phyloP scores from a whole-genome alignment of 2,329 filamentous ascomycete genomes.

The Cercospora zeae-maydis region DNA sequence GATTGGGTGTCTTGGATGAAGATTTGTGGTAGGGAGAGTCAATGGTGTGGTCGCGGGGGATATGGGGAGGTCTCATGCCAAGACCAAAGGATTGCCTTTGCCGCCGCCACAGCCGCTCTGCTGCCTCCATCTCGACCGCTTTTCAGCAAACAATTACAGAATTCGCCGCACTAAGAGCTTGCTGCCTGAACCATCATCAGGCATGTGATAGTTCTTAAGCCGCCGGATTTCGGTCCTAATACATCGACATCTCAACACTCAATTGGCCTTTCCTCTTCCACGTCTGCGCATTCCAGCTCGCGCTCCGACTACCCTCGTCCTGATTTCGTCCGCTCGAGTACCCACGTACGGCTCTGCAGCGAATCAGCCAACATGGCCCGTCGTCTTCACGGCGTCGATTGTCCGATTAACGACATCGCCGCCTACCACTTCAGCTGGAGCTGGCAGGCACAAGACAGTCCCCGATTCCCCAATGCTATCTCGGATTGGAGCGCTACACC shows the following conservation, averaged over 20 bases:
- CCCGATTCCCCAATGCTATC: slow-evolving; percentile 26
- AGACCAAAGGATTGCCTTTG: background rate
- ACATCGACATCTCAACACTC: background rate
- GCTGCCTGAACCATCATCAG: background rate
- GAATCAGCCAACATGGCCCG: background rate
- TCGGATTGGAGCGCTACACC: slow-evolving; percentile 19
- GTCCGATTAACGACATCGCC: slow-evolving; percentile 12
- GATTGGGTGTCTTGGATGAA: slow-evolving; percentile 28
- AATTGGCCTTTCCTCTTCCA: background rate
- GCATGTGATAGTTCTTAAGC: background rate
- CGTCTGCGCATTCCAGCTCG: background rate
- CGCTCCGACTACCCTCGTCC: background rate
- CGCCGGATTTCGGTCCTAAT: background rate
- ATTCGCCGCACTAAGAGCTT: background rate
- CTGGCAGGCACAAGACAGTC: background rate
- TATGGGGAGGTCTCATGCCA: background rate
- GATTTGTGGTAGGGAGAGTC: background rate
- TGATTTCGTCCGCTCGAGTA: background rate
- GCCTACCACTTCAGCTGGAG: background rate
- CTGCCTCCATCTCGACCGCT: slow-evolving; percentile 1
- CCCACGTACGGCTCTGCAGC: background rate
- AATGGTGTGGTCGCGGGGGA: background rate
- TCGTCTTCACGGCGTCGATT: slow-evolving; percentile 10
- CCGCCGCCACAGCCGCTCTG: slow-evolving; percentile 7
- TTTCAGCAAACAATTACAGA: background rate